Conservation (phyloP, 495 filamentous ascomycete genomes). For the Penicillium atrosanguineum region DNA sequence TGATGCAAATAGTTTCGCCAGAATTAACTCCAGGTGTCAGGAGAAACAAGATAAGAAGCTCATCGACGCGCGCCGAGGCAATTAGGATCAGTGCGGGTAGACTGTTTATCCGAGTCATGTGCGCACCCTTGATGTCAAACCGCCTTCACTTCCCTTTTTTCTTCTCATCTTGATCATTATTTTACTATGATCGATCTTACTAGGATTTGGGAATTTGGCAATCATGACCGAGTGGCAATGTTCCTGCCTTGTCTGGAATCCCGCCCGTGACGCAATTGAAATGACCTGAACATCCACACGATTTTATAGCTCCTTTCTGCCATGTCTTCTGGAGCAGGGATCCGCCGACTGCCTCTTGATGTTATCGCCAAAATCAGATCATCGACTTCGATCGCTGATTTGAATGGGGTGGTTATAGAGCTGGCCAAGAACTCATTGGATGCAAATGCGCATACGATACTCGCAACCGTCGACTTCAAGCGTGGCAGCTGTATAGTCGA, state of each 20-base stretch:
- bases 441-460: slow-evolving; percentile 68
- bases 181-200: not conserved
- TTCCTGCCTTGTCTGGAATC: slow-evolving; percentile 8
- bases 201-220: not conserved
- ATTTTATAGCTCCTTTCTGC: not conserved
- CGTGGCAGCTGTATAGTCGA: slow-evolving; percentile 81
- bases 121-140: slow-evolving; percentile 22
- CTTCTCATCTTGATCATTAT: not conserved
- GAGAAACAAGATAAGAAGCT: slow-evolving; percentile 3
- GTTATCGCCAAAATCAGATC: slow-evolving; percentile 87
- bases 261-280: slow-evolving; percentile 3
- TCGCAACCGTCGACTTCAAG: slow-evolving; percentile 68
- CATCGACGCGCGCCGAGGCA: slow-evolving; percentile 15
- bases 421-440: slow-evolving; percentile 88
- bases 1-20: slow-evolving; percentile 4
- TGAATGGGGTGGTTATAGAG: slow-evolving; percentile 70
- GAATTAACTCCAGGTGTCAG: slow-evolving; percentile 9
- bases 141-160: slow-evolving; percentile 3
- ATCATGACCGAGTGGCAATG: slow-evolving; percentile 19
- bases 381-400: slow-evolving; percentile 69
- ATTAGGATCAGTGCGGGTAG: slow-evolving; percentile 12
- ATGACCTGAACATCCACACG: slow-evolving; percentile 6
- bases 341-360: slow-evolving; percentile 68
- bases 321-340: slow-evolving; percentile 39
- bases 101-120: slow-evolving; percentile 36